Percentiles rank a stretch among this genome's conserved stretches.
Evolutionary conservation across 352 stramenopile genomes (phyloP).

Genomic region (Thraustochytrium sp.): DNA sequence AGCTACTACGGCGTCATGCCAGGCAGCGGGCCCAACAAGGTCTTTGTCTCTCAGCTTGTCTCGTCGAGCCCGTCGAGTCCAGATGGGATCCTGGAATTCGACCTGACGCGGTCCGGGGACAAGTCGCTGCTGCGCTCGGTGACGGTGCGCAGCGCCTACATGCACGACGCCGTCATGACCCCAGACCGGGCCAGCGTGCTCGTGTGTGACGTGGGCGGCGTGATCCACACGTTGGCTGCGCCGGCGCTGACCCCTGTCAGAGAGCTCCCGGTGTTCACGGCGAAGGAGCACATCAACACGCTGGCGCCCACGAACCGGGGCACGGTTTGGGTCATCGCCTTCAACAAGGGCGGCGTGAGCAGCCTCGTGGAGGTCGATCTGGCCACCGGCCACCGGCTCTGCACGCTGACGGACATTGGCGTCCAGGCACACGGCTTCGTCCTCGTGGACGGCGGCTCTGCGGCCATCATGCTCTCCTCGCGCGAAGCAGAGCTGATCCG

Average conservation of each 20-base stretch:
- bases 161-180: slow-evolving; percentile 28
- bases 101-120: background rate
- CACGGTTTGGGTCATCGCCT: background rate
- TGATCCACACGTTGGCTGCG: background rate
- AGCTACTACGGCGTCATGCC: slow-evolving; percentile 38
- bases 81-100: background rate
- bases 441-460: background rate
- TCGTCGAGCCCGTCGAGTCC: background rate
- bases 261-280: slow-evolving; percentile 10
- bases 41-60: background rate
- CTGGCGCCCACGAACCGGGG: slow-evolving; percentile 19
- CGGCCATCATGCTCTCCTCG: slow-evolving; percentile 9
- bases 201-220: slow-evolving; percentile 12
- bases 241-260: background rate
- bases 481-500: background rate
- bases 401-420: background rate
- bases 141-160: slow-evolving; percentile 18
- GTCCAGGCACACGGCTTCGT: slow-evolving; percentile 34
- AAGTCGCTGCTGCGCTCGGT: background rate
- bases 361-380: slow-evolving; percentile 17
- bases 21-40: background rate
- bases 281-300: slow-evolving; percentile 32
- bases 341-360: slow-evolving; percentile 29
- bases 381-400: background rate
- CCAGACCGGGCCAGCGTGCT: background rate